A percentile compares a stretch with the other conserved stretches of the same genome.
Conservation (phyloP, 2,329 filamentous ascomycete genomes). For the Nothophoma quercina region DNA sequence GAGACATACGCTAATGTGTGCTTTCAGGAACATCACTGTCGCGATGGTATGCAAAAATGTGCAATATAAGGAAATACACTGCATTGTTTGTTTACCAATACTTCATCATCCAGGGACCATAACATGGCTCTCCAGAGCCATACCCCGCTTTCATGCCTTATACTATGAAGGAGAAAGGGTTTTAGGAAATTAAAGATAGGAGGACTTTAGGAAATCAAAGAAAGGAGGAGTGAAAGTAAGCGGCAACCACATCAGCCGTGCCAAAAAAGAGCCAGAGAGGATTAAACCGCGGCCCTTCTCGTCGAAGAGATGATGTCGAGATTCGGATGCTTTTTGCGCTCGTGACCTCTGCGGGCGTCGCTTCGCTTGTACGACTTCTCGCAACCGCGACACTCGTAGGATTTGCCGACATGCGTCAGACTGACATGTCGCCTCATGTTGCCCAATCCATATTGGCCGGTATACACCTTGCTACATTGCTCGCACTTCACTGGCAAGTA, state of each 20-base stretch:
- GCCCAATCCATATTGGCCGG: not conserved
- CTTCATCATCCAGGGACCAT: not conserved
- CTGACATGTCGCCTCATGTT: not conserved
- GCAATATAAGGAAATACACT: not conserved
- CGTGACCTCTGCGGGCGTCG: constrained; percentile 8
- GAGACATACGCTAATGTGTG: not conserved
- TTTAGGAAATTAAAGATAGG: not conserved
- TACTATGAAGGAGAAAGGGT: not conserved
- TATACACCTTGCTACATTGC: not conserved
- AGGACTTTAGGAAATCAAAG: not conserved
- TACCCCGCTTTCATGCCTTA: not conserved
- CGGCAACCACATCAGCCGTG: not conserved
- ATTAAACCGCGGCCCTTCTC: too few relatives aligned
- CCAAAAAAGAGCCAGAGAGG: not conserved
- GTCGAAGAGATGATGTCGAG: not conserved
- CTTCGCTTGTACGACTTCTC: constrained; percentile 4
- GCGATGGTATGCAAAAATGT: not conserved
- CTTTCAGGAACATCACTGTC: too few relatives aligned
- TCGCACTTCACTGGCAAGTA: not conserved
- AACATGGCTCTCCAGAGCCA: not conserved
- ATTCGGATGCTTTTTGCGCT: not conserved
- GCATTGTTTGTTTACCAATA: not conserved
- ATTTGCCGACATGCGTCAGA: not conserved
- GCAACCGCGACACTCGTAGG: not conserved
- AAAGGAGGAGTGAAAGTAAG: too few relatives aligned